A percentile compares a stretch with the other conserved stretches of the same genome.
These are phyloP conservation scores for Parietaria judaica DNA, from an alignment of 306 rosid species.

Conservation along the genomic window DNA sequence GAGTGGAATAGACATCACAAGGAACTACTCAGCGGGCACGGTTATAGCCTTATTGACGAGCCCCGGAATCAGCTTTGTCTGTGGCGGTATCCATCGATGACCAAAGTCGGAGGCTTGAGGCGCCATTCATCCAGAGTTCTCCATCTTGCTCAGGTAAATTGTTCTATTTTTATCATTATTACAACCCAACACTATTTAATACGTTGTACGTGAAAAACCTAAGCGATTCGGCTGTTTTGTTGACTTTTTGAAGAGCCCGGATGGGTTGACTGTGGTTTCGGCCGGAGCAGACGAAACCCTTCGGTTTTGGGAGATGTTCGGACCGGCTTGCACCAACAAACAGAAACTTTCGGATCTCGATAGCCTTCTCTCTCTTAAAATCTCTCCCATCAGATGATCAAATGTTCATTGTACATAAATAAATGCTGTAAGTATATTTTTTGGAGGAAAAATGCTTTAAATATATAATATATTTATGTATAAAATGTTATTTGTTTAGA, in stretches of 20 bases:
- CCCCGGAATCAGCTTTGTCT: slow-evolving; percentile 45
- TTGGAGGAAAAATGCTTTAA: neutral
- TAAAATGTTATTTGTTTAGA: no score
- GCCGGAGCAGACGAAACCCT: slow-evolving; percentile 73
- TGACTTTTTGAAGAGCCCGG: slow-evolving; percentile 52
- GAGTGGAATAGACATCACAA: slow-evolving; percentile 77
- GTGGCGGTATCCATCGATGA: slow-evolving; percentile 76
- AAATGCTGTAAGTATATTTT: no score
- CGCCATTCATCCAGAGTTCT: slow-evolving; percentile 54
- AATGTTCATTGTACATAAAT: neutral
- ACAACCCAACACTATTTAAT: neutral
- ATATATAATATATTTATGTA: no score
- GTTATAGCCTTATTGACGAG: slow-evolving; percentile 31
- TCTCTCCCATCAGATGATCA: slow-evolving; percentile 49
- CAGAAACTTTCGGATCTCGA: slow-evolving; percentile 32
- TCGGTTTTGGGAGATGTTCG: slow-evolving; percentile 66
- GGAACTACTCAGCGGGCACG: slow-evolving; percentile 75
- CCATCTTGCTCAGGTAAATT: slow-evolving; percentile 51
- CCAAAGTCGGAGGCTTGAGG: slow-evolving; percentile 42
- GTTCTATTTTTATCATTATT: neutral
- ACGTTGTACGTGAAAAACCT: neutral
- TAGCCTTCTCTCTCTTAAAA: slow-evolving; percentile 43
- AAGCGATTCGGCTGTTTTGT: slow-evolving; percentile 1
- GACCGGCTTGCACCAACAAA: slow-evolving; percentile 34
- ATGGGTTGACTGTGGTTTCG: slow-evolving; percentile 63